A percentile compares a stretch with the other conserved stretches of the same genome.
phyloP scores from a whole-genome alignment of 768 basidiomycete genomes.

The Panellus pusillus region DNA sequence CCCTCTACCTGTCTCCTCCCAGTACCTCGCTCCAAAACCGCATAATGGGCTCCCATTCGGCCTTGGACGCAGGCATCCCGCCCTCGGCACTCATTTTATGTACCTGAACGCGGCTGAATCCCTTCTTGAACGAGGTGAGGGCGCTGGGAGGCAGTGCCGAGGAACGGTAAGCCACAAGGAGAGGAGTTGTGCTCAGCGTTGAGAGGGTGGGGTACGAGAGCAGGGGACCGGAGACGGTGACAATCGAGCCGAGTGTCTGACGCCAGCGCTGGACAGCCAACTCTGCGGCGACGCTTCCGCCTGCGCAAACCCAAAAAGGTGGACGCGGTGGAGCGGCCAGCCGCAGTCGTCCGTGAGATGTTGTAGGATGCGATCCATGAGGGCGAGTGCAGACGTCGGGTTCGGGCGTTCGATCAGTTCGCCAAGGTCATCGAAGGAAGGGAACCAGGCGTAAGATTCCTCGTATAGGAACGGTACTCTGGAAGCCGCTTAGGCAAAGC shows the following conservation, averaged over 20 bases:
- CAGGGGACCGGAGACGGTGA: constrained; percentile 70
- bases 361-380: constrained; percentile 50
- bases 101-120: constrained; percentile 51
- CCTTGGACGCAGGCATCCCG: constrained; percentile 75
- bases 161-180: constrained; percentile 59
- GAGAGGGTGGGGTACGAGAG: constrained; percentile 73
- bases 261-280: constrained; percentile 60
- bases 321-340: constrained; percentile 73
- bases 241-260: constrained; percentile 60
- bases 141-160: constrained; percentile 44
- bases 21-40: constrained; percentile 79
- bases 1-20: constrained; percentile 56
- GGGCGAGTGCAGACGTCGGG: constrained; percentile 64
- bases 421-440: constrained; percentile 78
- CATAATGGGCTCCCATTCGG: constrained; percentile 87
- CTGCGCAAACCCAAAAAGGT: constrained; percentile 90
- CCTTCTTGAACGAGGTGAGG: constrained; percentile 58
- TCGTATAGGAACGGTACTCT: constrained; percentile 82
- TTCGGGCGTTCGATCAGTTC: constrained; percentile 70
- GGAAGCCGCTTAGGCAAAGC: constrained; percentile 9
- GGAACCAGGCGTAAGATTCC: constrained; percentile 84
- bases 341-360: constrained; percentile 59
- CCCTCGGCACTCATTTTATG: constrained; percentile 43
- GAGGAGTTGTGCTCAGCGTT: constrained; percentile 54
- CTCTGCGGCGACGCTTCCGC: constrained; percentile 77